Conservation (phyloP, 345 rosid genomes). For the Capsella bursapastoris region DNA sequence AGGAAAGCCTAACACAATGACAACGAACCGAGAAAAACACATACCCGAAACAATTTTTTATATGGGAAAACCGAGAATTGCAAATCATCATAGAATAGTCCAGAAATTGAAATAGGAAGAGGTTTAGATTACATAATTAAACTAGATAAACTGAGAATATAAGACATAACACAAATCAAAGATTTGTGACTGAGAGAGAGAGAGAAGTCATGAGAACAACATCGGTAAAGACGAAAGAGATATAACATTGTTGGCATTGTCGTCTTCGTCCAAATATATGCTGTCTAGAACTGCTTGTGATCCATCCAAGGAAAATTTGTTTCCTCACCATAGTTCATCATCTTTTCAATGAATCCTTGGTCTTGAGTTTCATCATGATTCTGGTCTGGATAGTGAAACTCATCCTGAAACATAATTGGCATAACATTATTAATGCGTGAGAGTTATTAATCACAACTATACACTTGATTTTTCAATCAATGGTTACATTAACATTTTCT, state of each 20-base stretch:
- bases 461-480: too few relatives aligned
- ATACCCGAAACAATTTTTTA: too few relatives aligned
- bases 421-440: background rate
- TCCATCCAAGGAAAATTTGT: constrained; percentile 37
- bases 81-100: too few relatives aligned
- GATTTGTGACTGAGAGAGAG: background rate
- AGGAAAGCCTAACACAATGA: too few relatives aligned
- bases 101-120: too few relatives aligned
- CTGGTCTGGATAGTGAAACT: background rate
- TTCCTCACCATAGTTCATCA: constrained; percentile 19
- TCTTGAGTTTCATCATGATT: background rate
- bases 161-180: background rate
- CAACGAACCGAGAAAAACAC: too few relatives aligned
- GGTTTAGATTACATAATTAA: too few relatives aligned
- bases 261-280: background rate
- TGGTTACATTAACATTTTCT: too few relatives aligned
- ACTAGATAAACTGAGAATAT: background rate
- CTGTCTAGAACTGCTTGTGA: background rate
- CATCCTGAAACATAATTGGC: constrained; percentile 5
- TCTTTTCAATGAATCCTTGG: background rate
- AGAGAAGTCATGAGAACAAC: too few relatives aligned
- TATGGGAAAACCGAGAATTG: too few relatives aligned
- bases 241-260: background rate
- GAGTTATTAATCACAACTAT: too few relatives aligned
- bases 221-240: background rate